phyloP scores from a whole-genome alignment of 495 filamentous ascomycete genomes.

The Patellaria atrata region DNA sequence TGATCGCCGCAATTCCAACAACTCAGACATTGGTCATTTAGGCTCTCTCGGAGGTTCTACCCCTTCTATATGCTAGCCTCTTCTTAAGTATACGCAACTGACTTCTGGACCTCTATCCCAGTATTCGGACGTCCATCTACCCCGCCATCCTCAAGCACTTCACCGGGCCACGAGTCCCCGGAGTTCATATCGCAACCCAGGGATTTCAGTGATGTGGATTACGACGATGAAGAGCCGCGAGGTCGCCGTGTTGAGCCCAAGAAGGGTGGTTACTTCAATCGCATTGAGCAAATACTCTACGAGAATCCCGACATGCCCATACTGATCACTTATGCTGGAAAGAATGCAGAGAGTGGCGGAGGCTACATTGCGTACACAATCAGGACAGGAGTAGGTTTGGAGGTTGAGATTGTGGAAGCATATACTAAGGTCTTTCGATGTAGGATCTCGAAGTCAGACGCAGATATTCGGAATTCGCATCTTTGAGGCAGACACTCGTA shows the following conservation, averaged over 20 bases:
- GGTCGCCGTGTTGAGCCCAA: conserved; percentile 39
- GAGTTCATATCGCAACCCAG: conserved; percentile 42
- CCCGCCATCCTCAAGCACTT: conserved; percentile 27
- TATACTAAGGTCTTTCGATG: conserved; percentile 1
- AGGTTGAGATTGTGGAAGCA: too few relatives aligned
- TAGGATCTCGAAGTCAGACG: conserved; percentile 91
- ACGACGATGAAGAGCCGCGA: conserved; percentile 38
- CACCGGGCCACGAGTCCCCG: conserved; percentile 36
- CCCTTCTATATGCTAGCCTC: conserved; percentile 27
- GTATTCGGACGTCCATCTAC: conserved; percentile 28
- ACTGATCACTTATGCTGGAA: conserved; percentile 82
- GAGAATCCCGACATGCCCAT: conserved; percentile 85
- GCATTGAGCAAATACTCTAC: conserved; percentile 91
- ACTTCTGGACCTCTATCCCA: conserved; percentile 8
- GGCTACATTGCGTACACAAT: conserved; percentile 96
- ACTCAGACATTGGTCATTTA: conserved; percentile 56
- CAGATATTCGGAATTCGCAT: conserved; percentile 95
- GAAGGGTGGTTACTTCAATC: conserved; percentile 79
- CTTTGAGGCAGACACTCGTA: conserved; percentile 72
- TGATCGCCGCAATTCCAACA: conserved; percentile 63
- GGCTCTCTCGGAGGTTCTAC: conserved; percentile 41
- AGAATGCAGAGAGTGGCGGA: conserved; percentile 80
- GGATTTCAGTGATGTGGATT: conserved; percentile 47
- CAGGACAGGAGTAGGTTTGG: conserved; percentile 74
- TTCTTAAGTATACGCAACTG: conserved; percentile 2